These are phyloP conservation scores for Coniella vitis DNA, from an alignment of 2,329 filamentous ascomycete genomes.

Conservation along the genomic window DNA sequence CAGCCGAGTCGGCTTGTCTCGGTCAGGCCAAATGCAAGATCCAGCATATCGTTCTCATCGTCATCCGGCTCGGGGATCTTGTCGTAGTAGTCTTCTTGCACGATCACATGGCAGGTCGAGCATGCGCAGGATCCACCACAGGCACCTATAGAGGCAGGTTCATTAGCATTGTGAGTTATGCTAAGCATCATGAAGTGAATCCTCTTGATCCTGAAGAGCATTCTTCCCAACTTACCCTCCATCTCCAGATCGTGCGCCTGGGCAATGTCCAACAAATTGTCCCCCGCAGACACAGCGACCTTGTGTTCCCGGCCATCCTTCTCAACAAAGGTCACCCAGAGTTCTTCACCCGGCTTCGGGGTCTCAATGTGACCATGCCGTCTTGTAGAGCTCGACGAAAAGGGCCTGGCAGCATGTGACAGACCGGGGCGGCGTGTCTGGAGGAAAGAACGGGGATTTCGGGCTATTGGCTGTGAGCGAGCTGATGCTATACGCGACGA, in stretches of 20 bases:
- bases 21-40: conserved; percentile 82
- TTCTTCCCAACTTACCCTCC: conserved; percentile 64
- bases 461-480: background rate
- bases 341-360: conserved; percentile 88
- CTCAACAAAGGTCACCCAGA: conserved; percentile 87
- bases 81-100: conserved; percentile 67
- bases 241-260: conserved; percentile 94
- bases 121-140: conserved; percentile 93
- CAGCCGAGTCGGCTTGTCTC: conserved; percentile 81
- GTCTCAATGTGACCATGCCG: conserved; percentile 74
- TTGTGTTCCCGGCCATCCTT: conserved; percentile 75
- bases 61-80: conserved; percentile 67
- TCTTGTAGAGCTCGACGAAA: conserved; percentile 56
- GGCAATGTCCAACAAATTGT: conserved; percentile 92
- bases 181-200: too few species aligned
- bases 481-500: background rate
- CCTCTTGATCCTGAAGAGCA: too few species aligned
- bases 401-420: conserved; percentile 8
- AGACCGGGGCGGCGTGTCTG: background rate
- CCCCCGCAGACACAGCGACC: conserved; percentile 74
- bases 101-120: conserved; percentile 88
- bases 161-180: background rate
- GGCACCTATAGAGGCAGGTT: conserved; percentile 42
- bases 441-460: background rate
- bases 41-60: conserved; percentile 81